A percentile compares a stretch with the other conserved stretches of the same genome.
These are phyloP conservation scores for Daldinia vernicosa DNA, from an alignment of 495 filamentous ascomycete genomes.

Conservation along the genomic window DNA sequence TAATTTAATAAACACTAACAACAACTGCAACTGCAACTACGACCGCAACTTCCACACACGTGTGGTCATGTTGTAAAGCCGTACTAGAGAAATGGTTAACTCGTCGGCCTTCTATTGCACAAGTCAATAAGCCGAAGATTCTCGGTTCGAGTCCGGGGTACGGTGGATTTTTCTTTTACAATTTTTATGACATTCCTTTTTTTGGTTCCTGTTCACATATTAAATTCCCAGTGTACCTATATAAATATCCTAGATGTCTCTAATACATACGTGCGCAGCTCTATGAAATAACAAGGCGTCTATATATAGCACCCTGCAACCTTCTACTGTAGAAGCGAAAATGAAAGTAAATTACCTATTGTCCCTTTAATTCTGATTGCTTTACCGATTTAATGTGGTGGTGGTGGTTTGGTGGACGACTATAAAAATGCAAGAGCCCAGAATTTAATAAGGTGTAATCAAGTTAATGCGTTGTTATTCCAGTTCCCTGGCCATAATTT, in stretches of 20 bases:
- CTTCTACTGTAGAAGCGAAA: too few species aligned
- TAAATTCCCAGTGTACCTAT: neutral
- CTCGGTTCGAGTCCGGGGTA: conserved; percentile 40
- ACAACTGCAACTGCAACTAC: neutral
- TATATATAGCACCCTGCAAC: too few species aligned
- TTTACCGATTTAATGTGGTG: too few species aligned
- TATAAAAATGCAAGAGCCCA: too few species aligned
- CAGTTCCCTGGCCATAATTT: too few species aligned
- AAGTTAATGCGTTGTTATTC: too few species aligned
- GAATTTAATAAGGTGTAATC: too few species aligned
- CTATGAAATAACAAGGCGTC: too few species aligned
- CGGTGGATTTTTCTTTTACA: conserved; percentile 7
- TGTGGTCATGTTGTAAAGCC: conserved; percentile 8
- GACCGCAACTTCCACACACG: neutral
- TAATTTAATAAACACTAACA: conserved; percentile 10
- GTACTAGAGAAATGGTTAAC: conserved; percentile 42
- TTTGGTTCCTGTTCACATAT: neutral
- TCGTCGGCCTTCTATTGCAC: conserved; percentile 39
- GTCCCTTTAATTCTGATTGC: too few species aligned
- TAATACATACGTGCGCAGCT: too few species aligned
- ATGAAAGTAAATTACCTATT: too few species aligned
- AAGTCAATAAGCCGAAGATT: conserved; percentile 35
- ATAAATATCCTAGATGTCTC: neutral
- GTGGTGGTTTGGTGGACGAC: too few species aligned
- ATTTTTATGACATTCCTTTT: neutral